These are phyloP conservation scores for Albatrellus ellisii DNA, from an alignment of 768 basidiomycete species.

Conservation along the genomic window DNA sequence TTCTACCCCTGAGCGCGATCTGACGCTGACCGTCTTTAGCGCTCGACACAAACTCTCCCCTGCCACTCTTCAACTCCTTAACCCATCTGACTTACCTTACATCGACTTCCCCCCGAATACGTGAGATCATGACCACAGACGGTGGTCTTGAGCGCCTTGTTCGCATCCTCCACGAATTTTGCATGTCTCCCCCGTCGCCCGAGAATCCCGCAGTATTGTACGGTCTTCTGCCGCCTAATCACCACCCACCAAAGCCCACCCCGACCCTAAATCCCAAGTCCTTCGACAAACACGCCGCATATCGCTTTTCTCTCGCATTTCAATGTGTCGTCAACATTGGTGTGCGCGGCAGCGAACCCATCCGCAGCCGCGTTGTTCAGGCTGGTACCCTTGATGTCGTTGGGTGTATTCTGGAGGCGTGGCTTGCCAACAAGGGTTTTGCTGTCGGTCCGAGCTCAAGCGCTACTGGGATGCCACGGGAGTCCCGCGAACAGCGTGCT, in stretches of 20 bases:
- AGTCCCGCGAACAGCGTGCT: constrained; percentile 61
- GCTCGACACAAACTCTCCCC: constrained; percentile 40
- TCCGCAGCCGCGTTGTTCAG: constrained; percentile 85
- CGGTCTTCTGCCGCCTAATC: constrained; percentile 56
- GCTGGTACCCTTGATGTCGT: constrained; percentile 91
- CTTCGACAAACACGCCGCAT: constrained; percentile 77
- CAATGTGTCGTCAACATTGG: constrained; percentile 97
- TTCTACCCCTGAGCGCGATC: neutral
- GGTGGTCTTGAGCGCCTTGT: constrained; percentile 95
- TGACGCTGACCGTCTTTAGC: constrained; percentile 19
- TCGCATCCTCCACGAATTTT: constrained; percentile 81
- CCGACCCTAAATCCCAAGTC: constrained; percentile 55
- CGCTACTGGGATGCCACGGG: constrained; percentile 60
- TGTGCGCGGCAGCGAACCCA: constrained; percentile 86
- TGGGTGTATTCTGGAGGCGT: constrained; percentile 86
- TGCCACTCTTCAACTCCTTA: constrained; percentile 84
- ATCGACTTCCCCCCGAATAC: constrained; percentile 91
- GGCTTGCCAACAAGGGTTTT: constrained; percentile 82
- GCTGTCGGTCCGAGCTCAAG: constrained; percentile 71
- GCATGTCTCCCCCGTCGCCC: constrained; percentile 69
- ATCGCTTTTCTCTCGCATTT: constrained; percentile 86
- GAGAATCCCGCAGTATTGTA: constrained; percentile 68
- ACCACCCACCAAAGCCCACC: constrained; percentile 37
- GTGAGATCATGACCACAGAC: constrained; percentile 97
- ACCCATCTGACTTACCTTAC: constrained; percentile 95